Percentiles rank a stretch among this genome's conserved stretches.
Evolutionary conservation across 345 rosid species (phyloP).

Genomic region (Arabidopsis thaliana): TAIR10.1 NC_003074.8:9819001-9819500

Average conservation of each 20-base stretch:
- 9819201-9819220: neutral
- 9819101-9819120: conserved; percentile 23
- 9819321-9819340: conserved; percentile 78
- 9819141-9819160: conserved; percentile 6
- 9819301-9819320: conserved; percentile 40
- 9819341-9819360: conserved; percentile 96
- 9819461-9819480: conserved; percentile 32
- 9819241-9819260: conserved; percentile 22
- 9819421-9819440: conserved; percentile 28
- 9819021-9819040: conserved; percentile 60
- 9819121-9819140: conserved; percentile 9
- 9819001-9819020: conserved; percentile 80
- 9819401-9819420: conserved; percentile 26
- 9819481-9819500: conserved; percentile 63
- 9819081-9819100: conserved; percentile 45
- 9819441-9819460: conserved; percentile 31
- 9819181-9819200: conserved; percentile 8
- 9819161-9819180: neutral
- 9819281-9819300: conserved; percentile 32
- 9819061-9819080: conserved; percentile 67
- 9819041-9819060: conserved; percentile 47
- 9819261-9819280: neutral
- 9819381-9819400: conserved; percentile 79
- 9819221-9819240: conserved; percentile 1
- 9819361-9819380: conserved; percentile 70